Percentiles rank a stretch among this genome's conserved stretches.
These are phyloP conservation scores for Colletotrichum horii DNA, from an alignment of 2,329 filamentous ascomycete genomes.

Conservation along the genomic window DNA sequence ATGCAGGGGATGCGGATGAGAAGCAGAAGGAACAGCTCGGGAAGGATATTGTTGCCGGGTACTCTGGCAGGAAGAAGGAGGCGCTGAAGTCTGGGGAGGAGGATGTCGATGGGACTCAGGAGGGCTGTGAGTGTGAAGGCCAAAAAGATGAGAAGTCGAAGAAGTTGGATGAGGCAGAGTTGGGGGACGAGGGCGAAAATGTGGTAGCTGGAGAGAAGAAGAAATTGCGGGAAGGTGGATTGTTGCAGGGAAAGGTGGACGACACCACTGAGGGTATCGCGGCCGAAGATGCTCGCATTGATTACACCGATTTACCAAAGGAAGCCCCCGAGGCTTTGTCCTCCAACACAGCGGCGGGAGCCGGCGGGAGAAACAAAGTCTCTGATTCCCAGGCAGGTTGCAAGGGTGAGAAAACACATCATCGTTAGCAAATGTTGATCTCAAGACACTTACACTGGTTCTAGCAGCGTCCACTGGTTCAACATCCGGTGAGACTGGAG, in stretches of 20 bases:
- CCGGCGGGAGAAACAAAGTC: background rate
- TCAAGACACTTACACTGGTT: background rate
- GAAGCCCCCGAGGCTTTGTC: background rate
- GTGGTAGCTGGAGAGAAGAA: background rate
- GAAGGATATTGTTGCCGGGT: background rate
- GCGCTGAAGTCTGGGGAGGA: background rate
- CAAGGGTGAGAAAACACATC: background rate
- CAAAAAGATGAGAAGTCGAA: background rate
- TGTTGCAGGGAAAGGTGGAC: background rate
- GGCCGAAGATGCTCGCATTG: background rate
- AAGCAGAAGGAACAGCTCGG: constrained; percentile 10
- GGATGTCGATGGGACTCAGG: background rate
- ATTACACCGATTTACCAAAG: background rate
- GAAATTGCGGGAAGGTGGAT: background rate
- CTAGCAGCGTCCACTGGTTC: background rate
- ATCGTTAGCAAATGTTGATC: background rate
- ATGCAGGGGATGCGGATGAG: constrained; percentile 15
- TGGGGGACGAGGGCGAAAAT: background rate
- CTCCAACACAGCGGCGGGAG: background rate
- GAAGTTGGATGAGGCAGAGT: background rate
- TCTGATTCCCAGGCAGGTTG: background rate
- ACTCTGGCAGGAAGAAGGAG: background rate
- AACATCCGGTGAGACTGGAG: background rate
- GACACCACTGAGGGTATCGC: background rate
- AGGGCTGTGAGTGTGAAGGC: background rate